Evolutionary conservation across 73 alveolate species (phyloP).

Genomic region (Symbiodinium natans): DNA sequence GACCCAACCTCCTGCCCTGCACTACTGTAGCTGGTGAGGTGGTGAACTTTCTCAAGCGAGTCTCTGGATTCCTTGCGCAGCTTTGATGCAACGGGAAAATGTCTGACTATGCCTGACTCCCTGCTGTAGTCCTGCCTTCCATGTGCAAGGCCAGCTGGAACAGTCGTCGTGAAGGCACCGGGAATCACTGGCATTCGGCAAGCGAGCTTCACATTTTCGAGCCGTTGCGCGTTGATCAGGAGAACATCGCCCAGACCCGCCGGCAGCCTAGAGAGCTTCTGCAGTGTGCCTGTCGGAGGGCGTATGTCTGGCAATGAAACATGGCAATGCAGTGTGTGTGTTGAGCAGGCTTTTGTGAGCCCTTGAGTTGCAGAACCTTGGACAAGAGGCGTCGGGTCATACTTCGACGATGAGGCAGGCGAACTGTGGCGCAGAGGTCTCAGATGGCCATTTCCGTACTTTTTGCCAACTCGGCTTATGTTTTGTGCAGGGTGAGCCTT

Average conservation of each 20-base stretch:
- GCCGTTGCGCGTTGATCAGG: neutral
- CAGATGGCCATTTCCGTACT: neutral
- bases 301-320: too few relatives aligned
- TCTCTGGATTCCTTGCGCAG: neutral
- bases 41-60: conserved; percentile 16
- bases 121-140: neutral
- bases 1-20: too few relatives aligned
- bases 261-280: neutral
- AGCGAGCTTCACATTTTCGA: too few relatives aligned
- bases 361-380: too few relatives aligned
- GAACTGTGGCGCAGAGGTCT: conserved; percentile 40
- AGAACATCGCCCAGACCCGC: conserved; percentile 33
- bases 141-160: conserved; percentile 45
- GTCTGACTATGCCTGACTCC: neutral
- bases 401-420: conserved; percentile 68
- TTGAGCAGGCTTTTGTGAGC: too few relatives aligned
- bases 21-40: neutral
- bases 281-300: too few relatives aligned
- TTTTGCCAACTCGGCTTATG: too few relatives aligned
- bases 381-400: conserved; percentile 76
- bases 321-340: too few relatives aligned
- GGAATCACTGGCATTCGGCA: too few relatives aligned
- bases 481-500: too few relatives aligned
- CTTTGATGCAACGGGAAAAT: neutral
- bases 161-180: conserved; percentile 55